Conservation (phyloP, 2,329 filamentous ascomycete genomes). For the Tolypocladium cylindrosporum region DNA sequence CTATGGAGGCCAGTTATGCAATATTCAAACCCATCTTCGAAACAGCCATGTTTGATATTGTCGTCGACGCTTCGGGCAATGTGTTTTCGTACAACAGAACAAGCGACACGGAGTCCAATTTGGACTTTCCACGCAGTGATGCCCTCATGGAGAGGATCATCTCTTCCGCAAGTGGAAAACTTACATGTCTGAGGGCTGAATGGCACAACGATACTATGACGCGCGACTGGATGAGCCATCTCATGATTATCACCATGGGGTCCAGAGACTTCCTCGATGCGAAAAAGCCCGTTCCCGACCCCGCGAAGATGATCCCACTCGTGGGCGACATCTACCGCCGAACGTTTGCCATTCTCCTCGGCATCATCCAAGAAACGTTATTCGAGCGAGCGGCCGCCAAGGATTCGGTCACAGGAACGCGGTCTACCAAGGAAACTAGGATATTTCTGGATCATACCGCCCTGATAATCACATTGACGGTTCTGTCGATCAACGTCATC, state of each 20-base stretch:
- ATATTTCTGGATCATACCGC: constrained; percentile 39
- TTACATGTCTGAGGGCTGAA: not conserved
- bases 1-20: constrained; percentile 8
- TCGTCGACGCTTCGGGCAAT: constrained; percentile 13
- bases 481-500: constrained; percentile 33
- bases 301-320: constrained; percentile 3
- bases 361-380: constrained; percentile 26
- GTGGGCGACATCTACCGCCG: constrained; percentile 15
- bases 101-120: not conserved
- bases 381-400: constrained; percentile 15
- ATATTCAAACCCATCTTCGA: constrained; percentile 16
- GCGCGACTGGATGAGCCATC: constrained; percentile 32
- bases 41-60: constrained; percentile 24
- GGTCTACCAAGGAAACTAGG: constrained; percentile 19
- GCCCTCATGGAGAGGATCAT: not conserved
- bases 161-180: rapidly evolving
- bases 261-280: constrained; percentile 23
- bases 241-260: constrained; percentile 23
- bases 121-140: not conserved
- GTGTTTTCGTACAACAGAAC: constrained; percentile 11
- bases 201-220: not conserved
- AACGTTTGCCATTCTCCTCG: constrained; percentile 20
- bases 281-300: constrained; percentile 6
- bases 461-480: constrained; percentile 31
- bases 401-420: constrained; percentile 4